A percentile compares a stretch with the other conserved stretches of the same genome.
These are phyloP conservation scores for Didymella glomerata DNA, from an alignment of 2,329 filamentous ascomycete species.

Conservation along the genomic window DNA sequence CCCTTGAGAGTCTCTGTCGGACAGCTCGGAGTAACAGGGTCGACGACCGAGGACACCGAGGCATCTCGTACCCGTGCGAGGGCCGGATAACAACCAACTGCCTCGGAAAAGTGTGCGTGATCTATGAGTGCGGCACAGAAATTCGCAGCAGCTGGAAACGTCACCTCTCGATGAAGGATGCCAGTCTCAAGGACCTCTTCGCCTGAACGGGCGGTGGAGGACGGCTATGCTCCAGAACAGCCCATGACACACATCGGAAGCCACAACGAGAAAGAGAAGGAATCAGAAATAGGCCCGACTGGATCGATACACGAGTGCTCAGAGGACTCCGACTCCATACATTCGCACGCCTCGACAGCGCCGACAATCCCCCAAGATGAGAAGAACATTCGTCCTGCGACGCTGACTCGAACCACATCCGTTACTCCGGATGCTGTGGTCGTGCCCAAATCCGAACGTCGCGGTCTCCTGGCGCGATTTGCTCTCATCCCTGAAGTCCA, in stretches of 20 bases:
- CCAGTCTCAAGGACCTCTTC: slow-evolving; percentile 7
- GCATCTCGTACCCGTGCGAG: slow-evolving; percentile 8
- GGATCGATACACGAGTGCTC: slow-evolving; percentile 16
- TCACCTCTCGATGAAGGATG: slow-evolving; percentile 13
- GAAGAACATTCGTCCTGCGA: slow-evolving; percentile 25
- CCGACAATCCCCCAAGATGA: slow-evolving; percentile 31
- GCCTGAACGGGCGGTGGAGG: slow-evolving; percentile 10
- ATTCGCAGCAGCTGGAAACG: neutral
- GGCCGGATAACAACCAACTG: slow-evolving; percentile 17
- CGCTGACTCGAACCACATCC: slow-evolving; percentile 41
- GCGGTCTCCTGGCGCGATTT: slow-evolving; percentile 76
- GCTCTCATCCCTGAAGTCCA: slow-evolving; percentile 81
- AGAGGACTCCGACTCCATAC: slow-evolving; percentile 11
- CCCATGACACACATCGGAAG: slow-evolving; percentile 6
- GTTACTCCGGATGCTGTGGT: slow-evolving; percentile 53
- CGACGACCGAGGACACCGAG: slow-evolving; percentile 10
- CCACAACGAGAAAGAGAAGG: slow-evolving; percentile 11
- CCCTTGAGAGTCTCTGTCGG: neutral
- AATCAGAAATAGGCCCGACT: slow-evolving; percentile 6
- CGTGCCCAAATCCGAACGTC: slow-evolving; percentile 64
- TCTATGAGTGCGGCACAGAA: neutral
- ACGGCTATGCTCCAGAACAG: slow-evolving; percentile 15
- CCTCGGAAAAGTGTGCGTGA: slow-evolving; percentile 6
- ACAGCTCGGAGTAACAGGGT: neutral
- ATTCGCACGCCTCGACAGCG: slow-evolving; percentile 34